Base-by-base conservation (phyloP, 2,329 filamentous ascomycete genomes). In the Talaromyces piceae region DNA sequence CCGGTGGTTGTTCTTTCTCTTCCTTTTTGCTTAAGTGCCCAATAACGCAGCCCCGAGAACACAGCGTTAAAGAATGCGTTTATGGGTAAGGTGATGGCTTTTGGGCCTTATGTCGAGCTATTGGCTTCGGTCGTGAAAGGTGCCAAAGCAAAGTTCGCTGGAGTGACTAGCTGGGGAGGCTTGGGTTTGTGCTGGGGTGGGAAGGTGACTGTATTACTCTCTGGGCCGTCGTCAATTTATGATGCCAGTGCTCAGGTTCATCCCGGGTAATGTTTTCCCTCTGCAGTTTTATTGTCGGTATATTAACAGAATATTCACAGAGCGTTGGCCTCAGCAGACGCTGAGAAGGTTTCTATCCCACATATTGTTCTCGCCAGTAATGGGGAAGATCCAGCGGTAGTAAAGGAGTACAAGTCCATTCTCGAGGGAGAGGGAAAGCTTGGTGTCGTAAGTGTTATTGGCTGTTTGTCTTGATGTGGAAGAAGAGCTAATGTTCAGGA, bases 331-430 rank as follows among this genome's bases (percentile, higher is more conserved):
- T 70, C 79, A 16, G 69, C 73, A 28, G 84, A 88, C 44, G 84
- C 82, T 1, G 62, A 73, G 57, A 72, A 69, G 11, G 74, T 87
- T 66, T 79, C 75, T 49, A 72, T 86, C 7, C 85, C 85, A 1
- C 69, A 85, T 31, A 72, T 76, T 50, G 58, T 86, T 58, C 73
- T 88, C 1, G 82, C 84, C 0, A 86, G 82, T 31, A 78, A 78
- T 61, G 84, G 87, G 57, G 82, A 87, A 72, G 64, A 72, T 3
- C 70, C 65, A 0, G 77, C 78, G 4, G 74, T 73, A 39, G 77
- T 84, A 0, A 65, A 70, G 41, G 65, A 68, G 44, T 77, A 79
- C 63, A 73, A 79, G 62, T 64, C 71, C 12, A 23, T 46, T 31
- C 27, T 46, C 4, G 44, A 46, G 8, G 16, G 13, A 13, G 30